These are phyloP conservation scores for Daldinia bambusicola DNA, from an alignment of 495 filamentous ascomycete species.

Conservation along the genomic window DNA sequence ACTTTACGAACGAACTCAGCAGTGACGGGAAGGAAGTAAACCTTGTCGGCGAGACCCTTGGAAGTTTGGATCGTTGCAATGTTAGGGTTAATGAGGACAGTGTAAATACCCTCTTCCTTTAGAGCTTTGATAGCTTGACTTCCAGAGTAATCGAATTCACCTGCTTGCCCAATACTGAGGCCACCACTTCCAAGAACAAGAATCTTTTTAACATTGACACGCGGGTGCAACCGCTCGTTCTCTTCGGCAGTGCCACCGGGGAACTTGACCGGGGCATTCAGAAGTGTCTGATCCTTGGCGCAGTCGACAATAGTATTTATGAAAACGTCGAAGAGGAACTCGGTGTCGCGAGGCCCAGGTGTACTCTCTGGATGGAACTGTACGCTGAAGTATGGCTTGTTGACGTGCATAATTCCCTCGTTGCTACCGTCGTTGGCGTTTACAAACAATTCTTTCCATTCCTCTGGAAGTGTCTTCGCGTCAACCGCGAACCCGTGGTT, in stretches of 20 bases:
- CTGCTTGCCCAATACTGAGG: conserved; percentile 94
- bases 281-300: conserved; percentile 65
- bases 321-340: conserved; percentile 97
- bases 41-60: conserved; percentile 95
- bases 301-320: conserved; percentile 81
- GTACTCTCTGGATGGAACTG: conserved; percentile 99
- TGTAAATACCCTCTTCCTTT: conserved; percentile 94
- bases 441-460: conserved; percentile 93
- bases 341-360: conserved; percentile 94
- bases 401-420: conserved; percentile 90
- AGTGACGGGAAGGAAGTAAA: conserved; percentile 97
- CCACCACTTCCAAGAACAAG: conserved; percentile 93
- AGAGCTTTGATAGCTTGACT: conserved; percentile 94
- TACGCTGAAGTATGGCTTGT: conserved; percentile 93
- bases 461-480: conserved; percentile 72
- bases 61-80: conserved; percentile 99
- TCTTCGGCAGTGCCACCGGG: conserved; percentile 84
- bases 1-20: conserved; percentile 98
- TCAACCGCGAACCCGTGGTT: conserved; percentile 97
- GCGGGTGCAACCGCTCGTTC: conserved; percentile 77
- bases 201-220: conserved; percentile 89
- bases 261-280: conserved; percentile 78
- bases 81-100: conserved; percentile 97
- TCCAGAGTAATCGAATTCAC: conserved; percentile 98
- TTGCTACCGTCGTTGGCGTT: conserved; percentile 99